Base-by-base conservation (phyloP, 805 yeast genomes). In the Yarrowia porcina region DNA sequence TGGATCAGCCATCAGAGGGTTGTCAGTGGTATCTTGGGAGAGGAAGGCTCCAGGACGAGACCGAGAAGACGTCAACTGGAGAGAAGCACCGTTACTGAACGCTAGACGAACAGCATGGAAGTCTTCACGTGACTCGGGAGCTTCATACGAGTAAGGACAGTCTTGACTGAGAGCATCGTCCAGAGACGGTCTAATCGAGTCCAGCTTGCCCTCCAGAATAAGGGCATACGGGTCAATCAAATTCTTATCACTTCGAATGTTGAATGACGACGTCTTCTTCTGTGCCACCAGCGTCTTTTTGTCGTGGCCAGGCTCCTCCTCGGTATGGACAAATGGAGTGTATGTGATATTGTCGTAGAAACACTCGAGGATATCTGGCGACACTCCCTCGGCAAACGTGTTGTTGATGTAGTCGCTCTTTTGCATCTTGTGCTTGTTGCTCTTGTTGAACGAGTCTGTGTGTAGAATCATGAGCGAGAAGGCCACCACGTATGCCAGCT, bases 381-480 rank as follows among this genome's bases (percentile, higher is more conserved):
- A 69, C 10, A 77, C 67, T 10, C 74, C 75, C 25, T 73, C 73
- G 20, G 70, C 68, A 45, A 69, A 67, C 17, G 77, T 71, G 52
- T 82, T 82, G 44, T 79, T 78, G 15, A 85, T 77, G 69, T 84
- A 88, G 66, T 87, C 91, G 4, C 76, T 72, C 68, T 81, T 84
- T 10, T 84, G 73, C 89, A 88, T 87, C 70, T 88, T 88, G 63
- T 76, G 79, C 68, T 82, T 84, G 73, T 87, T 87, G 70, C 81
- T 84, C 18, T 80, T 79, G 73, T 88, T 88, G 75, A 85, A 88
- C 64, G 77, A 80, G 69, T 88, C 94, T 0, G 94, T 88, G 69
- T 88, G 93, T 32, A 88, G 74, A 79, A 88, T 84, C 49, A 88
- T 77, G 42, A 88, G 71, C 2, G 90, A 84, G 68, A 85, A 88